Conservation (phyloP, 176 grass and related monocot species). For the Dendrocalamus sinicus region DNA sequence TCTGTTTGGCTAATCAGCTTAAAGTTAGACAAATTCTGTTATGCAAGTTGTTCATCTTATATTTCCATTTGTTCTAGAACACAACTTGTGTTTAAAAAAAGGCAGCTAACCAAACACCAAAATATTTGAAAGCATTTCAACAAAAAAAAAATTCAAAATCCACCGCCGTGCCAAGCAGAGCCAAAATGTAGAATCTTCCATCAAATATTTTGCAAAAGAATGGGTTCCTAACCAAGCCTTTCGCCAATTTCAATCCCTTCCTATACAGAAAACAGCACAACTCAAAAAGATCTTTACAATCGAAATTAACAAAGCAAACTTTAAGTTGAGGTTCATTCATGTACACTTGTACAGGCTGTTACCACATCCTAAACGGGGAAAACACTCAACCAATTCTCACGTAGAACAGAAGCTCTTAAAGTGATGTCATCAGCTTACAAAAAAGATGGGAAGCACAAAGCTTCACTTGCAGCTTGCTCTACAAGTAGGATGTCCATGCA, state of each 20-base stretch:
- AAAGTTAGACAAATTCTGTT: not conserved
- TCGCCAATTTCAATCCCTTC: conserved; percentile 2
- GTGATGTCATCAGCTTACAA: conserved; percentile 32
- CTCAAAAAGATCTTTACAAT: conserved; percentile 42
- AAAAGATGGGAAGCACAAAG: not conserved
- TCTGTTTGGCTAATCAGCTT: not conserved
- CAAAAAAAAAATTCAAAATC: not conserved
- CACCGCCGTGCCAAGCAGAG: not conserved
- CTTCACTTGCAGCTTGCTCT: conserved; percentile 29
- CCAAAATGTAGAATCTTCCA: not conserved
- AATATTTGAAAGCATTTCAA: not conserved
- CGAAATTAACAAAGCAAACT: conserved; percentile 9
- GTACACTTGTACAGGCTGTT: conserved; percentile 37
- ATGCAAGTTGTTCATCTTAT: not conserved
- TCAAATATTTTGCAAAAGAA: not conserved
- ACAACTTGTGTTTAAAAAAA: not conserved
- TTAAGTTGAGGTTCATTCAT: conserved; percentile 24
- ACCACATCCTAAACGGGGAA: conserved; percentile 23
- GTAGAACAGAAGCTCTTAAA: conserved; percentile 35
- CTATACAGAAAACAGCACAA: conserved; percentile 32
- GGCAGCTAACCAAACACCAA: not conserved
- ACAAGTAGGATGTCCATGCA: conserved; percentile 11
- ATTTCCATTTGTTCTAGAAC: too few relatives aligned
- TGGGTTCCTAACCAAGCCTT: not conserved
- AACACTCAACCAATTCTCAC: conserved; percentile 17